Base-by-base conservation (phyloP, 129 eudicot species). In the Arctium lappa region DNA sequence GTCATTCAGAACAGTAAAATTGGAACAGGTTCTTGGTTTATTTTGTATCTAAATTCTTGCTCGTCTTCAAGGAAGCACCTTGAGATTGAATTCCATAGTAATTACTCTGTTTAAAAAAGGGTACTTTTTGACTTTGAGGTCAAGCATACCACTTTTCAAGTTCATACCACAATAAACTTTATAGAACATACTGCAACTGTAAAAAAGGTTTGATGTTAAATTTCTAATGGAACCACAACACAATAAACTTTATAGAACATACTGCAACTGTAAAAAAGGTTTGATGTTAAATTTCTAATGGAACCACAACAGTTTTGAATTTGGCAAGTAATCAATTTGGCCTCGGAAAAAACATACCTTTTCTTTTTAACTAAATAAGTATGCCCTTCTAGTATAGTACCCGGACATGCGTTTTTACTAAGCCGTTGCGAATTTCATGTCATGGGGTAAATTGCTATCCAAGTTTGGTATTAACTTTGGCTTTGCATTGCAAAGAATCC, bases 1-100 rank as follows among this genome's bases (percentile, higher is more conserved):
- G 85, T 90, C 74, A 82, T 96, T 37, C 86, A 90, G 85, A 85
- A 96, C 88, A 87, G 88, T 85, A 91, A 88, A 86, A 96, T 96
- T 15, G 95, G 95, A 81, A 96, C 98, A 88, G 99, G 99, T 95
- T 78, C 15, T 69, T 75, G 30, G 69, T 27, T 63, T 30, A 46
- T 4, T 18, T 44, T 62, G 13, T 33, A 48, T 44, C 5, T 11
- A 62, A 30, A 30, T 72, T 60, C 22, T n/a, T 40, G 79, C 40
- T 77, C 53, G 36, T 16, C 69, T 18, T 74, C 39, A 60, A 73
- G 68, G 36, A 71, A 31, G 50, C 77, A 48, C 50, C 73, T 53
- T 60, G 42, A 56, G 72, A 73, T 37, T 63, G 40, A 8, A 22
- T n/a, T 74, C 75, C 69, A 74, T 39, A 16, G 38, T 22, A 66